phyloP scores from a whole-genome alignment of 1,284 basidiomycete species.

The Caloboletus inedulis region DNA sequence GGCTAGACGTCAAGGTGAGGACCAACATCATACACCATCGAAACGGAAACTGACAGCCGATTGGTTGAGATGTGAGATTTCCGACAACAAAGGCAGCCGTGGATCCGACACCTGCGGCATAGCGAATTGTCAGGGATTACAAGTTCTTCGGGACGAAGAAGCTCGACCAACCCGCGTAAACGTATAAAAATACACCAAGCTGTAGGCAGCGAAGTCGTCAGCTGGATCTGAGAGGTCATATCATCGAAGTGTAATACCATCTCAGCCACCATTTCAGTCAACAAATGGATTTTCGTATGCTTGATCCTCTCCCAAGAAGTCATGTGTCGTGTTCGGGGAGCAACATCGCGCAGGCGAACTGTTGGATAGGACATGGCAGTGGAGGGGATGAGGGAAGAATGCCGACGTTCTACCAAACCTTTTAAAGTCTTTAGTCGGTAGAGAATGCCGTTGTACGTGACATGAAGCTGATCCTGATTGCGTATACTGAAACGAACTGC shows the following conservation, averaged over 20 bases:
- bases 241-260: slow-evolving; percentile 38
- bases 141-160: background rate
- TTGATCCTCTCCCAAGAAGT: slow-evolving; percentile 52
- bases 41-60: slow-evolving; percentile 46
- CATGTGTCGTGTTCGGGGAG: slow-evolving; percentile 40
- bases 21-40: background rate
- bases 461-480: background rate
- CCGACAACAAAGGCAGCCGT: slow-evolving; percentile 55
- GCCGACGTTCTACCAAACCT: background rate
- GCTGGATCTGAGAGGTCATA: slow-evolving; percentile 17
- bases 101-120: slow-evolving; percentile 52
- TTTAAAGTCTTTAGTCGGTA: slow-evolving; percentile 13
- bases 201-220: slow-evolving; percentile 29
- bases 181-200: slow-evolving; percentile 48
- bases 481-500: background rate
- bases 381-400: background rate
- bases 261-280: slow-evolving; percentile 59
- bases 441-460: slow-evolving; percentile 1
- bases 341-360: slow-evolving; percentile 43
- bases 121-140: background rate
- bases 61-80: slow-evolving; percentile 40
- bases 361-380: slow-evolving; percentile 20
- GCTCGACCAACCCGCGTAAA: slow-evolving; percentile 48
- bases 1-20: slow-evolving; percentile 37
- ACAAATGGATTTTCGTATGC: slow-evolving; percentile 48